Conservation (phyloP, 192 early-diverging fungal species). For the Gryganskiella cystojenkinii region DNA sequence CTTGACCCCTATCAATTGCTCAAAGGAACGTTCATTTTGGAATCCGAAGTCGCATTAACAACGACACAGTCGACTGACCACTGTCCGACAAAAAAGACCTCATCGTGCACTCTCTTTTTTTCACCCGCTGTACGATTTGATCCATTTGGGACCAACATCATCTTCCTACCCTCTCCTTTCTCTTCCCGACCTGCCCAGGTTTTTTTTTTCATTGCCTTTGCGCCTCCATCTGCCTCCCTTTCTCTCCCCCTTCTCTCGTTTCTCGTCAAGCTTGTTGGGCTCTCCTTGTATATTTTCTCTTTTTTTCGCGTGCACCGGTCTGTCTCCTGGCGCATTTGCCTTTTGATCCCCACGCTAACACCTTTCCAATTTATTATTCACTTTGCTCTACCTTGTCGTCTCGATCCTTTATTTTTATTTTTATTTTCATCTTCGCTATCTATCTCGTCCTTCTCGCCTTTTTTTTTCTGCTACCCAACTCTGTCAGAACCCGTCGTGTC, state of each 20-base stretch:
- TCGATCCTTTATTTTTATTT: constrained; percentile 2
- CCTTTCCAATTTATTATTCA: neutral
- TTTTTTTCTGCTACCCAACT: neutral
- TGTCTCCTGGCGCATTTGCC: neutral
- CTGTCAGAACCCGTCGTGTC: constrained; percentile 8
- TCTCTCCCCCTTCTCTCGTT: neutral
- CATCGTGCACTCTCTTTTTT: neutral
- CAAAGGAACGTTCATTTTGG: neutral
- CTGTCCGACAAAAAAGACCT: neutral
- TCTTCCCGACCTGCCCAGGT: neutral
- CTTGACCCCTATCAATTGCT: neutral
- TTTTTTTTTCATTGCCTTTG: neutral
- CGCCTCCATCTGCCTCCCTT: constrained; percentile 5
- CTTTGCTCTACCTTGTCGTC: neutral
- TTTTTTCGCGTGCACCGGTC: neutral
- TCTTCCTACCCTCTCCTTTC: neutral
- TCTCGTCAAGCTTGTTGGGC: neutral
- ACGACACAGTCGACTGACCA: constrained; percentile 1
- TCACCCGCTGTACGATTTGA: neutral
- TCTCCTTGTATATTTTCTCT: constrained; percentile 1
- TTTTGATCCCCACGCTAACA: constrained; percentile 1
- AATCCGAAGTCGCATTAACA: neutral
- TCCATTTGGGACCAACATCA: too few species aligned
- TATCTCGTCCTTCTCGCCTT: constrained; percentile 2
- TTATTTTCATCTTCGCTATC: neutral